Evolutionary conservation across 257 asterid species (phyloP), one percentile per base, ranked within the genome.

Genomic region (Ilex asprella): DNA sequence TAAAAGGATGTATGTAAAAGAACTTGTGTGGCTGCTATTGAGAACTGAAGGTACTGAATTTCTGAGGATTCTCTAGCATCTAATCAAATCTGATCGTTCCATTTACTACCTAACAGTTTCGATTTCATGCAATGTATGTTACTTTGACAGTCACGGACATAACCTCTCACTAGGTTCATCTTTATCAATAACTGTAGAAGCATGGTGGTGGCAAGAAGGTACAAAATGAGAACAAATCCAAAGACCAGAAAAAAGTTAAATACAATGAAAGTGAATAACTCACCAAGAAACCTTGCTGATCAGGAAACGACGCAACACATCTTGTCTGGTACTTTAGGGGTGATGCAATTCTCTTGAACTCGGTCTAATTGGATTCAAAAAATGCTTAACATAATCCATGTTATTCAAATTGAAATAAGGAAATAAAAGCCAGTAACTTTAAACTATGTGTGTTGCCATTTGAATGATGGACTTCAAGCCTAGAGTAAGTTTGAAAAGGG

Each of bases 301-400:
- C 95, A 54, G 99, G 99, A 73, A 93, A 93, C 60, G 99, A 94
- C 65, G 99, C 99, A 59, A 93, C 63, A 73, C 97, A 93, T 75
- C 99, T 82, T 35, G 99, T 93, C 76, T 93, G 99, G 83, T 89
- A 85, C 88, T 89, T 89, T 70, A 93, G 58, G 27, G 99, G 99
- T 61, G 99, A 93, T 59, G 60, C 29, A 62, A 93, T 71, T 75
- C 91, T 84, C 88, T 87, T 93, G 81, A 83, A 89, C 74, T 93
- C 99, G 21, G 83, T 15, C 99, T 93, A 84, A 21, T 70, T 68
- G 66, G 30, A 58, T 39, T 52, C 66, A 63, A 67, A 55, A 73
- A 47, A 32, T 43, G 47, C 47, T 41, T 41, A 6, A 6, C 47
- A 11, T 41, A 6, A 41, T 11, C 47, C 13, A 2, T 71, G 58